Evolutionary conservation across 495 filamentous ascomycete genomes (phyloP).

Genomic region (Aspergillus cavernicola): DNA sequence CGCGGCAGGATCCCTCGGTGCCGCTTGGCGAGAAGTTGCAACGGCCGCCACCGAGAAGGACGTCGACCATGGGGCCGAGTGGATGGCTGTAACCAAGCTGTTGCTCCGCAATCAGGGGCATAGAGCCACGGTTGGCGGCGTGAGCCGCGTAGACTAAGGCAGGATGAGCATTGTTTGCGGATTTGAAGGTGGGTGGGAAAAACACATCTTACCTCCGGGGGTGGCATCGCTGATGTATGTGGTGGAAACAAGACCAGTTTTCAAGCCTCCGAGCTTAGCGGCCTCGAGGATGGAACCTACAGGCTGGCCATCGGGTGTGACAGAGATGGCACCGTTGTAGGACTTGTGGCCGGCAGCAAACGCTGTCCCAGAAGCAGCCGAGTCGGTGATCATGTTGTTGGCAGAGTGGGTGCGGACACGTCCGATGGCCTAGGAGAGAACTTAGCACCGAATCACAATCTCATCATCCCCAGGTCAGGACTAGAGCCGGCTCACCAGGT

Average conservation of each 20-base stretch:
- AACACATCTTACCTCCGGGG: neutral
- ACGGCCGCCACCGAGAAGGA: slow-evolving; percentile 7
- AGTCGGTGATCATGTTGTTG: slow-evolving; percentile 9
- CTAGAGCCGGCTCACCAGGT: neutral
- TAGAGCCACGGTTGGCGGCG: neutral
- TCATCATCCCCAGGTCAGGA: neutral
- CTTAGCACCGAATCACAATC: neutral
- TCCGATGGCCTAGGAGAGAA: neutral
- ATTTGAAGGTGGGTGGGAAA: neutral
- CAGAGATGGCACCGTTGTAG: slow-evolving; percentile 9
- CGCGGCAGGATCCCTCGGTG: slow-evolving; percentile 3
- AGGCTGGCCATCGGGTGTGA: neutral
- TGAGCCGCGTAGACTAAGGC: slow-evolving; percentile 2
- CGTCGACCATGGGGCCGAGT: slow-evolving; percentile 1
- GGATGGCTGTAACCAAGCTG: slow-evolving; percentile 2
- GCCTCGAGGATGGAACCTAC: slow-evolving; percentile 6
- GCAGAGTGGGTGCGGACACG: slow-evolving; percentile 7
- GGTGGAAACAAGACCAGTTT: slow-evolving; percentile 4
- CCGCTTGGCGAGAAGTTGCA: neutral
- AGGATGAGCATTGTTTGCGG: neutral
- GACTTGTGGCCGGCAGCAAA: slow-evolving; percentile 6
- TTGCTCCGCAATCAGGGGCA: slow-evolving; percentile 3
- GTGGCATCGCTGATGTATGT: slow-evolving; percentile 4
- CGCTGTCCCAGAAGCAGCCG: slow-evolving; percentile 1
- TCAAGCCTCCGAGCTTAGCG: slow-evolving; percentile 1